These are phyloP conservation scores for Taiozyma sp. DNA, from an alignment of 1,139 yeast species.

Conservation along the genomic window DNA sequence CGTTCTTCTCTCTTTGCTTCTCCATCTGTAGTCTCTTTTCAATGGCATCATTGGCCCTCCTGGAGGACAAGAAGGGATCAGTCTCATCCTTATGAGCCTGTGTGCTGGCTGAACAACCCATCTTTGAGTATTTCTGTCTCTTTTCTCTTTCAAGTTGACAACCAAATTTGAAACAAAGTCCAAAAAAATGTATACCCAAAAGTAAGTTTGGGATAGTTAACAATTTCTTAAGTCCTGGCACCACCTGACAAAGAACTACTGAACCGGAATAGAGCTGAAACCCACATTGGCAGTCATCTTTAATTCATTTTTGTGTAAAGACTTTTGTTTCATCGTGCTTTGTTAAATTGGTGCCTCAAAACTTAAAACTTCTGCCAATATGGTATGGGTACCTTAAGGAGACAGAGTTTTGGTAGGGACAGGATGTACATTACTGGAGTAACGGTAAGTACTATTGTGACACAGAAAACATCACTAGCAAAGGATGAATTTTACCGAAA, in stretches of 20 bases:
- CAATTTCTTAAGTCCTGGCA: too few species aligned
- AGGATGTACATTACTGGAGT: not conserved
- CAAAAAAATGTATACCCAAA: not conserved
- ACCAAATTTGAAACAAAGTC: not conserved
- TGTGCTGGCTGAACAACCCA: conserved; percentile 51
- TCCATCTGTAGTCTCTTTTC: conserved; percentile 57
- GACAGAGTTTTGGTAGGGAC: not conserved
- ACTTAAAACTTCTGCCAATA: not conserved
- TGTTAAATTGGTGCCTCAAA: not conserved
- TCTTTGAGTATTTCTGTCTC: not conserved
- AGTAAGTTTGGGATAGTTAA: too few species aligned
- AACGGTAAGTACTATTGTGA: too few species aligned
- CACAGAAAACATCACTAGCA: too few species aligned
- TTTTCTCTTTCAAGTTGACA: too few species aligned
- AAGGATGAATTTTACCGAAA: too few species aligned
- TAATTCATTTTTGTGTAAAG: not conserved
- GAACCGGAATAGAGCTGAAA: too few species aligned
- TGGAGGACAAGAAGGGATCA: conserved; percentile 46
- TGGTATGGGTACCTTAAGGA: not conserved
- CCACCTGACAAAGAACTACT: too few species aligned
- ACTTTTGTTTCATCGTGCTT: not conserved
- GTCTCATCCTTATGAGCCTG: conserved; percentile 38
- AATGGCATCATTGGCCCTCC: conserved; percentile 56
- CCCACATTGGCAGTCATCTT: not conserved
- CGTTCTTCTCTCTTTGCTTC: conserved; percentile 45